phyloP scores from a whole-genome alignment of 2,329 filamentous ascomycete species.

The Fusarium nematophilum region DNA sequence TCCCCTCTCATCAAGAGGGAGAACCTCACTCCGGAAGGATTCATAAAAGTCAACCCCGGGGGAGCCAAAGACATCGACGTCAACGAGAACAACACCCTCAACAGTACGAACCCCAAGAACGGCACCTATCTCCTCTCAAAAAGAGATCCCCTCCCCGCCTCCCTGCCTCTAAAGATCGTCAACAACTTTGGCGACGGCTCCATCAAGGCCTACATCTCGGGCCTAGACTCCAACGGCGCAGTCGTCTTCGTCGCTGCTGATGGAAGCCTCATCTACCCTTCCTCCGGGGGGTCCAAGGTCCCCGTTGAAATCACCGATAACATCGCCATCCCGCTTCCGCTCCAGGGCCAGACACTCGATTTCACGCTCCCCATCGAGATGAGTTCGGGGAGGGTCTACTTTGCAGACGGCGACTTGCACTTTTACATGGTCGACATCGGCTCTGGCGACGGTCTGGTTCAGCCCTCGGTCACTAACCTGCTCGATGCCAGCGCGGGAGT shows the following conservation, averaged over 20 bases:
- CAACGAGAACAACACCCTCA: conserved; percentile 53
- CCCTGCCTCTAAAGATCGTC: conserved; percentile 50
- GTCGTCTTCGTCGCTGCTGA: conserved; percentile 58
- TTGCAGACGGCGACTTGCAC: conserved; percentile 54
- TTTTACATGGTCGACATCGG: conserved; percentile 55
- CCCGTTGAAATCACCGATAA: conserved; percentile 53
- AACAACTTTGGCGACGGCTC: conserved; percentile 56
- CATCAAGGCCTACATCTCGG: conserved; percentile 60
- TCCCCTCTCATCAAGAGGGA: conserved; percentile 14
- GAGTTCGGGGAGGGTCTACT: conserved; percentile 57
- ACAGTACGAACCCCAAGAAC: conserved; percentile 48
- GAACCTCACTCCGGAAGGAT: conserved; percentile 33
- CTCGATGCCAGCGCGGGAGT: conserved; percentile 55
- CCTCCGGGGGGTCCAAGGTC: conserved; percentile 46
- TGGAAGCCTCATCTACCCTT: conserved; percentile 57
- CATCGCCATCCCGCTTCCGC: conserved; percentile 57
- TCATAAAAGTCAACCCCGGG: conserved; percentile 49
- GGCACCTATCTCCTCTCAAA: conserved; percentile 9
- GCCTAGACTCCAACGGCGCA: conserved; percentile 52
- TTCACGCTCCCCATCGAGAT: conserved; percentile 56
- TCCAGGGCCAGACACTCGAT: conserved; percentile 50
- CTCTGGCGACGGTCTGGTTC: conserved; percentile 54
- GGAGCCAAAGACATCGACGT: conserved; percentile 48
- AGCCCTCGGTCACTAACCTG: conserved; percentile 59
- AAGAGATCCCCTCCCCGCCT: conserved; percentile 10